phyloP scores from a whole-genome alignment of 495 filamentous ascomycete genomes.

The Talaromyces liani region DNA sequence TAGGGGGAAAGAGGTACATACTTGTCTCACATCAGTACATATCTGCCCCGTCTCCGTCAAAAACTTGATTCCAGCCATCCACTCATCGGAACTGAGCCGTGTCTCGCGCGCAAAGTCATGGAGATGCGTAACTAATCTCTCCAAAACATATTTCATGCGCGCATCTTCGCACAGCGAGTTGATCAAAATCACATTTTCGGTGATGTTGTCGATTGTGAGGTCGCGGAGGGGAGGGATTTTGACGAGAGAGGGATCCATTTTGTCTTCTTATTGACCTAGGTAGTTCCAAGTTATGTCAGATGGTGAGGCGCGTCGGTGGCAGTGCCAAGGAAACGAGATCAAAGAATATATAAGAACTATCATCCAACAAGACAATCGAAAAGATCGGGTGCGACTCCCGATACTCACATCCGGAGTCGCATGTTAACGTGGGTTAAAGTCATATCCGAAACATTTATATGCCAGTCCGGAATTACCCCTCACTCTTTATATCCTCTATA shows the following conservation, averaged over 20 bases:
- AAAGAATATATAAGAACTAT: too few species aligned
- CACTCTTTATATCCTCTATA: background rate
- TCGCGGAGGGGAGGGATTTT: conserved; percentile 58
- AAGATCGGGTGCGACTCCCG: background rate
- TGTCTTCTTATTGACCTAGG: too few species aligned
- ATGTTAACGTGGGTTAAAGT: background rate
- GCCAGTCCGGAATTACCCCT: background rate
- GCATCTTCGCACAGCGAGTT: conserved; percentile 62
- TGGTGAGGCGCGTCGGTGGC: too few species aligned
- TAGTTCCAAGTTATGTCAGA: too few species aligned
- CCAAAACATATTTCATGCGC: conserved; percentile 66
- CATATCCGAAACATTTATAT: background rate
- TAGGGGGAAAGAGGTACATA: conserved; percentile 13
- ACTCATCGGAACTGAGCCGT: conserved; percentile 68
- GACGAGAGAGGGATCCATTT: conserved; percentile 46
- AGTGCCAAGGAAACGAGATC: too few species aligned
- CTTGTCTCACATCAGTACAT: conserved; percentile 61
- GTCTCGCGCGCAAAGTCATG: conserved; percentile 83
- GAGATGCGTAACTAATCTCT: conserved; percentile 66
- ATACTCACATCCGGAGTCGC: background rate
- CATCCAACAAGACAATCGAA: background rate
- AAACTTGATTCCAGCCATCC: conserved; percentile 68
- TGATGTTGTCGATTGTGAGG: conserved; percentile 78
- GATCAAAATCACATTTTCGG: conserved; percentile 63
- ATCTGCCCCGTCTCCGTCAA: conserved; percentile 69